Base-by-base conservation (phyloP, 108 stramenopile species). In the Fragilaria crotonensis region DNA sequence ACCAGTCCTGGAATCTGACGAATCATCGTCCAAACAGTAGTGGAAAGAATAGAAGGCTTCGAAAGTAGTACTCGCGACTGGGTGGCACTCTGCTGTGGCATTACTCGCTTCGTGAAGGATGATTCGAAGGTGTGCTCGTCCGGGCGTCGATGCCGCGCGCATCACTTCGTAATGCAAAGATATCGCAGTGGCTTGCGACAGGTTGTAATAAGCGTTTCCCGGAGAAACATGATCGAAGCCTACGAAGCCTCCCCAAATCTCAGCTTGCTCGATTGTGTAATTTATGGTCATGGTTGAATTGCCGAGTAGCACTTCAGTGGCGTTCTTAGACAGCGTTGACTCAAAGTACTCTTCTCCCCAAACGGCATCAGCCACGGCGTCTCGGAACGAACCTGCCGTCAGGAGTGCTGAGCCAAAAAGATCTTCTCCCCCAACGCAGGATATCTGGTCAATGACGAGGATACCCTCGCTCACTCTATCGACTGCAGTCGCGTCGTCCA, bases 191-290 rank as follows among this genome's bases (percentile, higher is more conserved):
- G 71, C 71, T 9, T 27, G 19, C 4, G 63, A 54, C 60, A 72
- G 29, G 63, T 66, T 59, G 46, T 60, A 72, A 31, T 52, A 66
- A n/a, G 52, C 57, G 9, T 11, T 19, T 5, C 33, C 64, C 1
- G 59, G 60, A 5, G 59, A 18, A 2, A 52, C 14, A 45, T 30
- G 46, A 11, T n/a, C 20, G 7, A 36, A 33, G 27, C 23, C 25
- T 3, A 66, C 17, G 48, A 66, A 66, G 7, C 71, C 71, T 30
- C 71, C 71, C 71, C 71, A 72, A 1, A 59, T 33, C 57, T 72
- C 64, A 7, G 41, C 21, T 25, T 64, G 63, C 30, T 71, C 32
- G 1, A 71, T 36, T 4, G 61, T 47, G 53, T 71, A 71, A 33
- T 71, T 36, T 2, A 71, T 17, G 19, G 14, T 2, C 2, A 55